phyloP scores from a whole-genome alignment of 164 flowering plant species.

The Sextonia rubra region DNA sequence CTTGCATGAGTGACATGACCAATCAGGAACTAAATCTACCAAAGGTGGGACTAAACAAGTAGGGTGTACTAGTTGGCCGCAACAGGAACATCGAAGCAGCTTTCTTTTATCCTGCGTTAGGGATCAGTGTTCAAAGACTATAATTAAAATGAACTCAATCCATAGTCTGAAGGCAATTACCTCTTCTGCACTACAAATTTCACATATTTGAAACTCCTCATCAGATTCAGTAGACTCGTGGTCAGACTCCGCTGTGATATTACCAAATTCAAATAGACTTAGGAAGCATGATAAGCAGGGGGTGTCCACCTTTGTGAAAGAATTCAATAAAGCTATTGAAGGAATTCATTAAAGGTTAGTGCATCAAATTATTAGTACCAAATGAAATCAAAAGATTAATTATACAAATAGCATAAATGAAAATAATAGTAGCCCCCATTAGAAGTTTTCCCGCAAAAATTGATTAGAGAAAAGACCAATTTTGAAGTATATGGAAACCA shows the following conservation, averaged over 20 bases:
- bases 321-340: too few species aligned
- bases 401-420: too few species aligned
- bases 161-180: slow-evolving; percentile 25
- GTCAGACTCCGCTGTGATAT: slow-evolving; percentile 71
- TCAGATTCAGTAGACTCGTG: slow-evolving; percentile 82
- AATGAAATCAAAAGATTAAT: too few species aligned
- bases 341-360: too few species aligned
- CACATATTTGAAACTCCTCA: slow-evolving; percentile 98
- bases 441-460: too few species aligned
- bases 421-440: too few species aligned
- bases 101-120: slow-evolving; percentile 73
- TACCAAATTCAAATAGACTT: slow-evolving; percentile 4
- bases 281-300: background rate
- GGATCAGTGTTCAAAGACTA: background rate
- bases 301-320: too few species aligned
- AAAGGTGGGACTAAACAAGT: slow-evolving; percentile 73
- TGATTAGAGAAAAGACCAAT: too few species aligned
- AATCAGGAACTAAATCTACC: slow-evolving; percentile 46
- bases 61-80: slow-evolving; percentile 74
- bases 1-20: slow-evolving; percentile 91
- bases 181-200: slow-evolving; percentile 78
- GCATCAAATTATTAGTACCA: too few species aligned
- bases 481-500: too few species aligned
- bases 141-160: background rate
- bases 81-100: slow-evolving; percentile 82